Base-by-base conservation (phyloP, 768 basidiomycete species). In the Phanerodontia chrysosporium region DNA sequence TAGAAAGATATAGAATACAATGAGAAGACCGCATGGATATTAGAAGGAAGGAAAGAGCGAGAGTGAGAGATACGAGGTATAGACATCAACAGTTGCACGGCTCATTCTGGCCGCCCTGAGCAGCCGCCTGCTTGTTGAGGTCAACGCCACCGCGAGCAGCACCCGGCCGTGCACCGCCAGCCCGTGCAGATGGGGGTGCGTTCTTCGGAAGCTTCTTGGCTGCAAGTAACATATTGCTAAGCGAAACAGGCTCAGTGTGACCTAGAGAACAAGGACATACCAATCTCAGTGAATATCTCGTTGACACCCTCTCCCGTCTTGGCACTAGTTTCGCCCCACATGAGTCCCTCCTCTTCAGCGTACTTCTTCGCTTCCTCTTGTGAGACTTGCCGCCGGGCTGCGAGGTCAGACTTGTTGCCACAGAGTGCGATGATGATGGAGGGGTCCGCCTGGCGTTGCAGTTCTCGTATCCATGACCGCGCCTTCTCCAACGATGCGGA, bases 391-490 rank as follows among this genome's bases (percentile, higher is more conserved):
- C 92, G 85, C 62, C 90, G 87, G 9, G 87, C 89, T 42, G 85
- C 79, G 25, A 98, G 78, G 74, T 98, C 96, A 28, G 86, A 75
- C 76, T 98, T 98, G 81, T 98, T 98, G 49, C 96, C 96, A 59
- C 94, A 96, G 35, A 98, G 85, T 42, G 93, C 90, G 71, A 98
- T 96, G 66, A 96, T 85, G 78, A 97, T 98, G 45, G 89, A 91
- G 7, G 96, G 95, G 71, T 98, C 96, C 58, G 95, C 96, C 76
- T 98, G 95, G 56, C 95, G 92, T 70, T 97, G 95, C 2, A 98
- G 85, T 73, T 98, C 95, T 53, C 90, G 83, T 70, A 98, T 95
- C 96, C 96, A 98, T 63, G 87, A 87, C 65, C 90, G 89, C 28
- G 96, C 96, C 75, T 96, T 97, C 77, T 96, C 92, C 62, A 96